Conservation (phyloP, 2,329 filamentous ascomycete genomes). For the Teratosphaeriaceae sp. region DNA sequence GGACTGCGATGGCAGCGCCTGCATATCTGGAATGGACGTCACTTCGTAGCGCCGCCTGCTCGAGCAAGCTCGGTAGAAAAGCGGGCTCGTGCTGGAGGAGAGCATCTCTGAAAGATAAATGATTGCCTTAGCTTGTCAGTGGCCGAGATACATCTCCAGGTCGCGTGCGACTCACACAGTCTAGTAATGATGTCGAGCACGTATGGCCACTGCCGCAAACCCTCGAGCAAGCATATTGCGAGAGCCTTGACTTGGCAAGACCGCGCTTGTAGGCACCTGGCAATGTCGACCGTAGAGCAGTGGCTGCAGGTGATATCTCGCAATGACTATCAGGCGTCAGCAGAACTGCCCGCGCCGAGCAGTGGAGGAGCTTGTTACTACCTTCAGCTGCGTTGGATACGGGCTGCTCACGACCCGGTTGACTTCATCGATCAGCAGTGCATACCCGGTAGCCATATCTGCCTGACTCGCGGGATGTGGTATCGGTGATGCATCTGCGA, state of each 20-base stretch:
- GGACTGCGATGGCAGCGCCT: slow-evolving; percentile 20
- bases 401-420: slow-evolving; percentile 25
- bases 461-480: background rate
- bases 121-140: slow-evolving; percentile 10
- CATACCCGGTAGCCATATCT: slow-evolving; percentile 12
- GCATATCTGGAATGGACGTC: slow-evolving; percentile 15
- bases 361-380: slow-evolving; percentile 1
- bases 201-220: slow-evolving; percentile 45
- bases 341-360: background rate
- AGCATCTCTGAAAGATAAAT: slow-evolving; percentile 22
- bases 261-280: slow-evolving; percentile 42
- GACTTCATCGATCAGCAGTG: slow-evolving; percentile 19
- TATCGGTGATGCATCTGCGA: too few relatives aligned
- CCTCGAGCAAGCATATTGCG: slow-evolving; percentile 41
- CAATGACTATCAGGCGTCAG: slow-evolving; percentile 15
- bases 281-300: slow-evolving; percentile 32
- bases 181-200: slow-evolving; percentile 44
- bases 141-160: background rate
- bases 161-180: slow-evolving; percentile 36
- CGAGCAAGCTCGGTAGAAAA: slow-evolving; percentile 23
- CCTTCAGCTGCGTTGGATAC: slow-evolving; percentile 30
- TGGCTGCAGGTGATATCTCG: slow-evolving; percentile 27
- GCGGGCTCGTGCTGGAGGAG: slow-evolving; percentile 25
- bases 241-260: slow-evolving; percentile 44
- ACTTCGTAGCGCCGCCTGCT: slow-evolving; percentile 19